phyloP scores from a whole-genome alignment of 2,329 filamentous ascomycete genomes.

The Escovopsis sp. region DNA sequence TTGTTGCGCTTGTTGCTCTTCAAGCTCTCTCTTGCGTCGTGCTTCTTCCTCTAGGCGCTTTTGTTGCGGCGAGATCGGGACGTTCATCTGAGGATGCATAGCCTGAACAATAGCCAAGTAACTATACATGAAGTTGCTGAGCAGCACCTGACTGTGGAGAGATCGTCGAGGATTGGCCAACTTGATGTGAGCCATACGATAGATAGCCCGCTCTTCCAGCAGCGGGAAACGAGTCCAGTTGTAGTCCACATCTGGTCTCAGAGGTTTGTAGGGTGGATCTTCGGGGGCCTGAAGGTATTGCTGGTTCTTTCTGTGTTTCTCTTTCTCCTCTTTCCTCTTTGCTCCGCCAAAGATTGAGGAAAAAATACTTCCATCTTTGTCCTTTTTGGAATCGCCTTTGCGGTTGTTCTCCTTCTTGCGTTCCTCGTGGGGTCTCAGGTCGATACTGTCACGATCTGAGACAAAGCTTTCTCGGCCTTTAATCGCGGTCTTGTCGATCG shows the following conservation, averaged over 20 bases:
- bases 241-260: slow-evolving; percentile 84
- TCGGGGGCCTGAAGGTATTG: slow-evolving; percentile 65
- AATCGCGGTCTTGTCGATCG: slow-evolving; percentile 54
- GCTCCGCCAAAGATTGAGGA: slow-evolving; percentile 82
- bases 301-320: slow-evolving; percentile 58
- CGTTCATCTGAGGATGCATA: slow-evolving; percentile 92
- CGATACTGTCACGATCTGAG: slow-evolving; percentile 61
- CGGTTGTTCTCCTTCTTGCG: slow-evolving; percentile 66
- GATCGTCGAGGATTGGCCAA: slow-evolving; percentile 91
- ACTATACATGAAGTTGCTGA: slow-evolving; percentile 99
- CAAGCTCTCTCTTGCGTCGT: slow-evolving; percentile 35
- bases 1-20: slow-evolving; percentile 33
- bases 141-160: slow-evolving; percentile 81
- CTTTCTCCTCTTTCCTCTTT: slow-evolving; percentile 74
- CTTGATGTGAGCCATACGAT: slow-evolving; percentile 97
- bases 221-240: slow-evolving; percentile 94
- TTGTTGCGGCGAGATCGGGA: slow-evolving; percentile 70
- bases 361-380: slow-evolving; percentile 87
- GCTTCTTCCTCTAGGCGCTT: slow-evolving; percentile 44
- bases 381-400: slow-evolving; percentile 70
- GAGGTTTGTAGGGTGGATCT: slow-evolving; percentile 54
- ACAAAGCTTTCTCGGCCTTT: slow-evolving; percentile 71
- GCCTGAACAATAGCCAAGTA: slow-evolving; percentile 97
- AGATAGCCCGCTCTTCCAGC: slow-evolving; percentile 89
- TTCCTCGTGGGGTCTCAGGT: slow-evolving; percentile 62